phyloP scores from a whole-genome alignment of 768 basidiomycete genomes.

The Calocybe indica region DNA sequence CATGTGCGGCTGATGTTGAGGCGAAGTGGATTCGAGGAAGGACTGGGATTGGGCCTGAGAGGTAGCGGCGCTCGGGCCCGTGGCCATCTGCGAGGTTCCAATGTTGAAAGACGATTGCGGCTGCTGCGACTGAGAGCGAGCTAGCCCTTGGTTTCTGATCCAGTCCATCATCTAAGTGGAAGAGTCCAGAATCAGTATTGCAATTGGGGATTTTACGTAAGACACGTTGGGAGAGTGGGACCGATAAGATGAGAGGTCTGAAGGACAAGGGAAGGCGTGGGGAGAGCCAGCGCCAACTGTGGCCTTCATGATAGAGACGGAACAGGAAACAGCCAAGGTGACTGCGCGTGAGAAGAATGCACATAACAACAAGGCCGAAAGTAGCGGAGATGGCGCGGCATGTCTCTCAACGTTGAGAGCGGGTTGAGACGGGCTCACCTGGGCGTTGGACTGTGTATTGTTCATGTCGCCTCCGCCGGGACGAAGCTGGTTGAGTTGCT shows the following conservation, averaged over 20 bases:
- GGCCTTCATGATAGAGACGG: conserved; percentile 8
- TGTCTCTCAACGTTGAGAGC: conserved; percentile 5
- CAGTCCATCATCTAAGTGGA: conserved; percentile 38
- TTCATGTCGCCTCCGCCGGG: conserved; percentile 35
- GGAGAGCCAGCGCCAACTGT: conserved; percentile 4
- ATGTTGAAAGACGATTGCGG: conserved; percentile 6
- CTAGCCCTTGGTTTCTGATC: conserved; percentile 32
- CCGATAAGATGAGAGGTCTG: conserved; percentile 14
- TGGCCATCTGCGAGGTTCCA: no score
- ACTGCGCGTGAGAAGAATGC: conserved; percentile 5
- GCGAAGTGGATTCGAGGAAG: conserved; percentile 26
- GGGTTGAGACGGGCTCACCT: conserved; percentile 34
- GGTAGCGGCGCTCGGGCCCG: conserved; percentile 1
- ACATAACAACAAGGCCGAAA: conserved; percentile 4
- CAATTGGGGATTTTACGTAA: conserved; percentile 11
- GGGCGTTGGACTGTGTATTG: conserved; percentile 32
- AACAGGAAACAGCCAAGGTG: conserved; percentile 6
- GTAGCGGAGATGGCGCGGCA: conserved; percentile 3
- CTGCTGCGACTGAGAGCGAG: conserved; percentile 30
- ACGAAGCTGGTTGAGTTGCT: conserved; percentile 39
- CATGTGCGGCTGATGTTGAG: conserved; percentile 28
- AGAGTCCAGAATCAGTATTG: conserved; percentile 1
- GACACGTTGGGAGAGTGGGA: conserved; percentile 10
- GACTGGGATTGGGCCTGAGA: conserved; percentile 15
- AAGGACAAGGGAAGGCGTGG: not conserved